phyloP scores from a whole-genome alignment of 371 early-diverging fungal species.

The Mortierella sp. region DNA sequence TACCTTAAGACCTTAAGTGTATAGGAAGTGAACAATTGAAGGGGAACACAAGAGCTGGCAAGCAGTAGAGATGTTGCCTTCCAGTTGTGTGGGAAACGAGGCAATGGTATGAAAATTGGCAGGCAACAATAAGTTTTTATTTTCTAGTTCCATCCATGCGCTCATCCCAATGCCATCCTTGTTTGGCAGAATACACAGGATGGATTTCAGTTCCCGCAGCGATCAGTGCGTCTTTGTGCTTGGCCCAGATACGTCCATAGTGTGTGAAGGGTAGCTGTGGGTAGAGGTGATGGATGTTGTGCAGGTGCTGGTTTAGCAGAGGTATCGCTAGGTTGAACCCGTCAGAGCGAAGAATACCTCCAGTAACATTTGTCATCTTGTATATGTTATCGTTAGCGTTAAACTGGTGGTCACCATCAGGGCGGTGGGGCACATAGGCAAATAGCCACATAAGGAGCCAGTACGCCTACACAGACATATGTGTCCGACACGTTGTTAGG shows the following conservation, averaged over 20 bases:
- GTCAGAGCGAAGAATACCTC: conserved; percentile 42
- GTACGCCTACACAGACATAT: conserved; percentile 29
- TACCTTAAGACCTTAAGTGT: too few species aligned
- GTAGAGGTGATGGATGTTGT: conserved; percentile 54
- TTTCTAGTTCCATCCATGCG: conserved; percentile 13
- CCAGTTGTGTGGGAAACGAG: too few species aligned
- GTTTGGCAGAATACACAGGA: conserved; percentile 30
- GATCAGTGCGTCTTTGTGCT: conserved; percentile 49
- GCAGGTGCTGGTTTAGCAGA: conserved; percentile 50
- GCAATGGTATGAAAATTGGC: neutral
- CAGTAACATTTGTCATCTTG: conserved; percentile 52
- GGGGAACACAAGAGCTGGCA: too few species aligned
- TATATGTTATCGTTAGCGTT: conserved; percentile 44
- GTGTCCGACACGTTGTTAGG: neutral
- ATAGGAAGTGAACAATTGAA: too few species aligned
- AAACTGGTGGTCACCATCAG: conserved; percentile 37
- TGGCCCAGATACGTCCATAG: conserved; percentile 45
- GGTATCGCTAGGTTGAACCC: conserved; percentile 53
- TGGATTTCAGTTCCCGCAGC: conserved; percentile 47
- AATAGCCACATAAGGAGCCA: conserved; percentile 51
- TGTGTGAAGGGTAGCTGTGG: conserved; percentile 54
- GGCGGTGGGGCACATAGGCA: conserved; percentile 49
- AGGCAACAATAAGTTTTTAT: neutral
- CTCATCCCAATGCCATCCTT: conserved; percentile 46
- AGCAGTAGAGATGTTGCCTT: too few species aligned